Conservation (phyloP, 2,329 filamentous ascomycete genomes). For the Monosporascus sp. region DNA sequence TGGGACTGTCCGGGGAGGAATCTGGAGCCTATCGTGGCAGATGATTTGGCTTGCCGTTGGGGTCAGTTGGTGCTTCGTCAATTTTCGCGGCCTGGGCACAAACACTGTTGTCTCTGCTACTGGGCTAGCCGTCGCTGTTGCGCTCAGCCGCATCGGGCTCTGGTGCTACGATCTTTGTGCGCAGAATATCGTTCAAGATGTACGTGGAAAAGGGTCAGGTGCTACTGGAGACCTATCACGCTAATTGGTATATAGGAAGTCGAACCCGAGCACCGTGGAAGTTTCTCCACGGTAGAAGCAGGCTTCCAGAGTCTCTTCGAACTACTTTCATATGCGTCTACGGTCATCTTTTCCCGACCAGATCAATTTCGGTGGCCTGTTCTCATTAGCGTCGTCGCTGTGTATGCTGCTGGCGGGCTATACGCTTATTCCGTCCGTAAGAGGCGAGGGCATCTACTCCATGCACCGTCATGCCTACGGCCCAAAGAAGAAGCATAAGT, state of each 20-base stretch:
- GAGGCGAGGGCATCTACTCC: conserved; percentile 56
- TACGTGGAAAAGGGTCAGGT: conserved; percentile 20
- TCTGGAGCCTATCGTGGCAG: conserved; percentile 67
- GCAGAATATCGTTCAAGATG: conserved; percentile 58
- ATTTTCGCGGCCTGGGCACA: conserved; percentile 6
- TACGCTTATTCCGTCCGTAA: conserved; percentile 54
- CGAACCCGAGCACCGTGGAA: conserved; percentile 51
- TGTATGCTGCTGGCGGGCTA: conserved; percentile 40
- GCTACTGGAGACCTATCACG: neutral
- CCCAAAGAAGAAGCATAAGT: neutral
- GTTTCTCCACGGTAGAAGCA: conserved; percentile 64
- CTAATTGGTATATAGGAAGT: conserved; percentile 39
- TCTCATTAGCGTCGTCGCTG: conserved; percentile 50
- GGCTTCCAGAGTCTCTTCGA: conserved; percentile 67
- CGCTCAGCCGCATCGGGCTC: conserved; percentile 54
- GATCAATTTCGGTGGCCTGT: conserved; percentile 61
- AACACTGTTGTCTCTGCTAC: conserved; percentile 33
- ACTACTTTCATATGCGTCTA: conserved; percentile 59
- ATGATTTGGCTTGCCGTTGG: conserved; percentile 47
- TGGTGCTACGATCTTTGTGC: conserved; percentile 58
- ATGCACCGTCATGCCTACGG: conserved; percentile 21
- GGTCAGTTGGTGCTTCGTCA: conserved; percentile 35
- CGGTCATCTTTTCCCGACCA: conserved; percentile 58
- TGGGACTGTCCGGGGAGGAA: conserved; percentile 56
- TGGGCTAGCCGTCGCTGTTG: conserved; percentile 44